phyloP scores from a whole-genome alignment of 257 asterid species.

The Solanum tarapatanum region DNA sequence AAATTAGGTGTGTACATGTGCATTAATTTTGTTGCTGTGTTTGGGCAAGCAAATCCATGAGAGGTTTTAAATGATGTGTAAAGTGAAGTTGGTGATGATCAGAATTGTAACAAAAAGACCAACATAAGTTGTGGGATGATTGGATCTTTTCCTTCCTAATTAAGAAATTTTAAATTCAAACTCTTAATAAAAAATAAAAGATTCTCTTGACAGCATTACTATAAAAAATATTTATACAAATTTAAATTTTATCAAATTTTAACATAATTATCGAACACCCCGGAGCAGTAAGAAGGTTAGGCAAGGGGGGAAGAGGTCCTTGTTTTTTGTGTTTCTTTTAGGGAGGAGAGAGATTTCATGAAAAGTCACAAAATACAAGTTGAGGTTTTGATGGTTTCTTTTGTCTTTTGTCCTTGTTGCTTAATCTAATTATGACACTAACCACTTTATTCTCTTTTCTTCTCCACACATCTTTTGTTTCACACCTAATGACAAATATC shows the following conservation, averaged over 20 bases:
- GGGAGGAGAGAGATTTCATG: constrained; percentile 23
- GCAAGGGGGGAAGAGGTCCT: constrained; percentile 7
- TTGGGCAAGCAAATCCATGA: background rate
- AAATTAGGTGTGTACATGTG: background rate
- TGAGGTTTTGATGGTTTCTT: constrained; percentile 28
- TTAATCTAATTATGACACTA: background rate
- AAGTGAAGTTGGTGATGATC: constrained; percentile 8
- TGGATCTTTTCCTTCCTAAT: background rate
- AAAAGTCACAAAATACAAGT: constrained; percentile 33
- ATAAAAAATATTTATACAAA: too few species aligned
- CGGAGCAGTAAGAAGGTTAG: background rate
- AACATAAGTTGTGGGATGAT: background rate
- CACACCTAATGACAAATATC: too few species aligned
- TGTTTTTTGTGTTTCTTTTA: constrained; percentile 32
- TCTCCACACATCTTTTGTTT: too few species aligned
- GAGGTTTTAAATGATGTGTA: constrained; percentile 21
- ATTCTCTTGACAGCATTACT: too few species aligned
- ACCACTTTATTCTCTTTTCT: background rate
- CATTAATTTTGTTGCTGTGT: background rate
- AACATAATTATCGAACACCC: background rate
- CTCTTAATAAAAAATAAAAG: background rate
- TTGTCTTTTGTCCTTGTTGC: constrained; percentile 5
- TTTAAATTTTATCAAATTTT: background rate
- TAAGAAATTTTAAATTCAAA: background rate
- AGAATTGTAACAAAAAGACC: background rate